phyloP scores from a whole-genome alignment of 257 asterid genomes.

The Osmanthus fragrans region DNA sequence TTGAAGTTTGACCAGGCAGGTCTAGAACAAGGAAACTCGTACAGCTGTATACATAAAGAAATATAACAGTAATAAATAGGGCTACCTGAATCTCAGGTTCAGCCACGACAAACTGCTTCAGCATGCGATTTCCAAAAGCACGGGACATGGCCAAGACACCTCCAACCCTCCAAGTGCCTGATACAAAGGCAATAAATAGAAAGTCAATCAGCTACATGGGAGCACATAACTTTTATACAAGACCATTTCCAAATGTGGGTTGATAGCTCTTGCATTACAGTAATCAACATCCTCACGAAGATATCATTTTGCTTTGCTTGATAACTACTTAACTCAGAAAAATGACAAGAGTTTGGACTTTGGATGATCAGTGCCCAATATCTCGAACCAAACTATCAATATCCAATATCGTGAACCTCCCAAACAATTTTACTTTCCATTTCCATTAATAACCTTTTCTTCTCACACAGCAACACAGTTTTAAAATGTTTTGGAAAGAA shows the following conservation, averaged over 20 bases:
- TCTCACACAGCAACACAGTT: background rate
- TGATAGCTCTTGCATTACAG: background rate
- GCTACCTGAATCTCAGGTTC: constrained; percentile 99
- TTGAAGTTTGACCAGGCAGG: background rate
- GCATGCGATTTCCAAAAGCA: constrained; percentile 99
- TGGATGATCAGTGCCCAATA: background rate
- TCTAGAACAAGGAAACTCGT: background rate
- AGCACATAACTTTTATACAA: background rate
- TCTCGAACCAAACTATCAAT: background rate
- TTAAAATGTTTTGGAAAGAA: background rate
- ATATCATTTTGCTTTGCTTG: background rate
- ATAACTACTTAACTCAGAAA: background rate
- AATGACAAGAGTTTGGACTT: background rate
- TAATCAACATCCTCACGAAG: background rate
- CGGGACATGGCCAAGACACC: constrained; percentile 99
- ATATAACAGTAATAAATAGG: background rate
- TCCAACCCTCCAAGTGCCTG: constrained; percentile 99
- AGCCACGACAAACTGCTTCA: constrained; percentile 94
- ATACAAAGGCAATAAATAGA: constrained; percentile 7
- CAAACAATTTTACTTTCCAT: background rate
- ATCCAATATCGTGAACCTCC: background rate
- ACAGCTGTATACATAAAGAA: background rate
- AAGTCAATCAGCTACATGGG: background rate
- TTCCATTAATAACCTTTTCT: background rate
- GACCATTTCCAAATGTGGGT: background rate